These are phyloP conservation scores for Vanilla planifolia DNA, from an alignment of 106 monocot species.

Conservation along the genomic window DNA sequence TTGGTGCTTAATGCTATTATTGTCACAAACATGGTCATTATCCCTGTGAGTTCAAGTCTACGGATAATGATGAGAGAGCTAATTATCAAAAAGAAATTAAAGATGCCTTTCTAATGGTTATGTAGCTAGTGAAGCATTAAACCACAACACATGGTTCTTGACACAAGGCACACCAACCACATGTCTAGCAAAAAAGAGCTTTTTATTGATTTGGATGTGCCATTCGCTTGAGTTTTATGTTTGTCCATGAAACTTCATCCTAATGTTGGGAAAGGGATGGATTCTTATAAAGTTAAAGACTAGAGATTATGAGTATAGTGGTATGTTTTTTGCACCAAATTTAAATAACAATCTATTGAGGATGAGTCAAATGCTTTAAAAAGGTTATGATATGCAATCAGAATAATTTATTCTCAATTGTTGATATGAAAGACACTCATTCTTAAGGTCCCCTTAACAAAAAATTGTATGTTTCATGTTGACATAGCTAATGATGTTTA, in stretches of 20 bases:
- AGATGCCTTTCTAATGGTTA: too few species aligned
- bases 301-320: neutral
- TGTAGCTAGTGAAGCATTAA: too few species aligned
- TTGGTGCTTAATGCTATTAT: neutral
- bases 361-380: too few species aligned
- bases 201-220: too few species aligned
- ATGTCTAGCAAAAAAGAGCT: too few species aligned
- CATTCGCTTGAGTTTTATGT: neutral
- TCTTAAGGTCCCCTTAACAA: conserved; percentile 5
- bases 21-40: neutral
- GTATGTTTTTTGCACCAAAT: neutral
- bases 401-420: neutral
- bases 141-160: too few species aligned
- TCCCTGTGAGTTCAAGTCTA: neutral
- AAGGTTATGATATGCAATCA: neutral
- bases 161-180: too few species aligned
- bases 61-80: too few species aligned
- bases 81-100: too few species aligned
- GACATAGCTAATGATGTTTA: too few species aligned
- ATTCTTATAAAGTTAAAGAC: neutral
- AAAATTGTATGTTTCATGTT: too few species aligned
- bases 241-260: neutral
- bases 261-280: neutral
- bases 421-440: neutral
- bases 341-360: neutral